These are phyloP conservation scores for Amylocystis lapponica DNA, from an alignment of 768 basidiomycete species.

Conservation along the genomic window DNA sequence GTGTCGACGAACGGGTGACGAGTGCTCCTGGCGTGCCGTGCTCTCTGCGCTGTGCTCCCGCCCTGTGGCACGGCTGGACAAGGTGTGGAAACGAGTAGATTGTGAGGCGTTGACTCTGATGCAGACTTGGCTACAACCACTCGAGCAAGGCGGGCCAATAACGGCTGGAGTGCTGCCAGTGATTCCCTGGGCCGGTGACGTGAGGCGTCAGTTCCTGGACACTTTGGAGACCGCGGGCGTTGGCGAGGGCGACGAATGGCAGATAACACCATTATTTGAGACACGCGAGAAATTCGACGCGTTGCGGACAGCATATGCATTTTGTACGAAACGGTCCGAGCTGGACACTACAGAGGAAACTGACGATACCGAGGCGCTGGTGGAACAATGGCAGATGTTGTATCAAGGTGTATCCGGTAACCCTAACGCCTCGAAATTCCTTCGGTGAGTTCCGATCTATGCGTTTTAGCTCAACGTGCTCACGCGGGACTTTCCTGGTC, in stretches of 20 bases:
- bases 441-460: slow-evolving; percentile 42
- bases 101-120: slow-evolving; percentile 48
- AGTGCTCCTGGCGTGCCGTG: slow-evolving; percentile 76
- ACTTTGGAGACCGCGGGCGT: slow-evolving; percentile 42
- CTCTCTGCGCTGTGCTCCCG: slow-evolving; percentile 63
- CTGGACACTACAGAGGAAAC: slow-evolving; percentile 20
- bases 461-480: neutral
- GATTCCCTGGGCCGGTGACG: slow-evolving; percentile 66
- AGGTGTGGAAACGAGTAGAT: slow-evolving; percentile 77
- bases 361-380: slow-evolving; percentile 42
- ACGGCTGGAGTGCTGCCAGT: slow-evolving; percentile 39
- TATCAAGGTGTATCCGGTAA: slow-evolving; percentile 30
- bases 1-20: slow-evolving; percentile 67
- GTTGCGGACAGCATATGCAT: slow-evolving; percentile 43
- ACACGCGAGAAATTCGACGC: slow-evolving; percentile 46
- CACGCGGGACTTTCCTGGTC: slow-evolving; percentile 1
- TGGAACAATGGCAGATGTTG: slow-evolving; percentile 53
- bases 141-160: slow-evolving; percentile 29
- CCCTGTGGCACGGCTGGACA: slow-evolving; percentile 70
- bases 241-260: slow-evolving; percentile 40
- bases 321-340: slow-evolving; percentile 41
- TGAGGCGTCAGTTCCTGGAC: slow-evolving; percentile 39
- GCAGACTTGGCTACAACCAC: slow-evolving; percentile 60
- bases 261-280: slow-evolving; percentile 33
- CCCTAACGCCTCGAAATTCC: slow-evolving; percentile 50